Evolutionary conservation across 257 asterid genomes (phyloP), one percentile per base, ranked within the genome.

Genomic region (Solanum medicagineum): DNA sequence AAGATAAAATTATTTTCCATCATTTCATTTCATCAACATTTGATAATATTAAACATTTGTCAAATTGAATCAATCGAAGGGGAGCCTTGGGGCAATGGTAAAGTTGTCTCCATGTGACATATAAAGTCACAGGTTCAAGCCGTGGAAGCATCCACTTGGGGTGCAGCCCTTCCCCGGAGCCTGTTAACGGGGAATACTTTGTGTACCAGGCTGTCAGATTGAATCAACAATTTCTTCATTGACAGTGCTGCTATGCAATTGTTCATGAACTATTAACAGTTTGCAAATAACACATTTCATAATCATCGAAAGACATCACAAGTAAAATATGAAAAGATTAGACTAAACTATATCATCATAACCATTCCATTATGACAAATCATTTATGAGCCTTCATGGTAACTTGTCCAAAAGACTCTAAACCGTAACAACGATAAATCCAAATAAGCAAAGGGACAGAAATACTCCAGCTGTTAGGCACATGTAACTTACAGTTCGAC

Each of bases 401-500:
- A 47, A 47, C 11, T 20, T 1, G 20, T 71, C 20, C 5, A 44
- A 14, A 55, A 71, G 17, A 60, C 16, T 62, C 24, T 24, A 26
- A 11, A 62, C 69, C 69, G 7, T n/a, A 60, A 13, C n/a, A 73
- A 44, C 19, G 16, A 24, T 22, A 75, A 47, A 16, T 49, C 60
- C 81, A 49, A 75, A 47, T 49, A 45, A 47, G 13, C 57, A 45
- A 14, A 73, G 36, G 19, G 19, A 70, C 54, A 19, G 32, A 71
- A 71, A 71, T 71, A n/a, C 15, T 44, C 80, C 55, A 42, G 56
- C 7, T 74, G 47, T 45, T 15, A 26, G 7, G 42, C 63, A 87
- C 65, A 56, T 32, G 84, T 55, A 56, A 94, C 95, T 94, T 91
- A 95, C 99, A 87, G 94, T 93, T 93, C 98, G 89, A 57, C 98